A percentile compares a stretch with the other conserved stretches of the same genome.
These are phyloP conservation scores for Monosporascus sp. DNA, from an alignment of 2,329 filamentous ascomycete genomes.

Conservation along the genomic window DNA sequence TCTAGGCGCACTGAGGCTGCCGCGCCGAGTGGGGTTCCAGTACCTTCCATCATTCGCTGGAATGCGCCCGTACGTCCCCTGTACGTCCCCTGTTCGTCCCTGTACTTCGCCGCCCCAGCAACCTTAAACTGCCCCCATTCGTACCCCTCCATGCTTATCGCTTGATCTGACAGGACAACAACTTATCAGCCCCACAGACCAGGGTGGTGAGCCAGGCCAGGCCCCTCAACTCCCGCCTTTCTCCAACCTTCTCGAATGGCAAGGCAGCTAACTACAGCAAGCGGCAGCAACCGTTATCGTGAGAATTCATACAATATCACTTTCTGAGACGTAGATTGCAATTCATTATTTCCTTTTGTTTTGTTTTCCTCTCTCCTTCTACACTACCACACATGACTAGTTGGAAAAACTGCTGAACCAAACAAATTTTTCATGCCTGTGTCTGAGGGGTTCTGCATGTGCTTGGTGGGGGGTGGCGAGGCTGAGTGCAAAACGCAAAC, in stretches of 20 bases:
- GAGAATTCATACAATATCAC: neutral
- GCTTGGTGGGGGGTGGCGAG: too few species aligned
- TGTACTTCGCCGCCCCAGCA: neutral
- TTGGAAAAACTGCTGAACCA: too few species aligned
- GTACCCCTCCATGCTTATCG: neutral
- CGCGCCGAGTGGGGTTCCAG: neutral
- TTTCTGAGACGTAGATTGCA: too few species aligned
- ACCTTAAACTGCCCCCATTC: neutral
- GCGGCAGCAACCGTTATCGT: neutral
- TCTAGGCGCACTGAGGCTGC: neutral
- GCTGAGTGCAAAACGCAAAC: too few species aligned
- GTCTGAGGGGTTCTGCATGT: too few species aligned
- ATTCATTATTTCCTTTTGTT: too few species aligned
- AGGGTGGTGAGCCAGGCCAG: neutral
- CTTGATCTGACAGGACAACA: neutral
- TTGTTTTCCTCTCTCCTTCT: too few species aligned
- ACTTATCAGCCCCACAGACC: neutral
- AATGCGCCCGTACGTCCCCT: neutral
- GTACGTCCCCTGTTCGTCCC: neutral
- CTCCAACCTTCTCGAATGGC: slow-evolving; percentile 1
- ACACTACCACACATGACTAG: too few species aligned
- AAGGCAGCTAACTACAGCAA: neutral
- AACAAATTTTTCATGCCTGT: too few species aligned
- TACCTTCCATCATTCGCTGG: neutral
- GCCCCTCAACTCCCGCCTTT: neutral